Conservation (phyloP, 495 filamentous ascomycete genomes). For the Penicillium coprophilum region DNA sequence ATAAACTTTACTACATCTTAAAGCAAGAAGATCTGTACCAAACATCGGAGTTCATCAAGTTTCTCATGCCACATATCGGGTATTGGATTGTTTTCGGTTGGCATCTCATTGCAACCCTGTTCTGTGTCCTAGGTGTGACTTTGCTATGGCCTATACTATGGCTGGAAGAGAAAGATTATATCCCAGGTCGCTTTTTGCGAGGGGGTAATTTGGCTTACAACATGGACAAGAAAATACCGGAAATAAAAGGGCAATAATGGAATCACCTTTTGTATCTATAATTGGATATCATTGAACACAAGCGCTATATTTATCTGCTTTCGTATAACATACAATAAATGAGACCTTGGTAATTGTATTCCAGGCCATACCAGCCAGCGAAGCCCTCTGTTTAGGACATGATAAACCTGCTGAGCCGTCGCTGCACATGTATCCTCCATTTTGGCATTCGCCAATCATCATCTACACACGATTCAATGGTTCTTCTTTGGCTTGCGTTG, state of each 20-base stretch:
- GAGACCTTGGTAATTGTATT: neutral
- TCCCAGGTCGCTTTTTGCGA: constrained; percentile 23
- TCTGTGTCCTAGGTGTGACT: constrained; percentile 59
- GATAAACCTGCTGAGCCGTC: no score
- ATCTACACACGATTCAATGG: neutral
- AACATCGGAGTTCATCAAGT: constrained; percentile 73
- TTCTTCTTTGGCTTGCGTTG: constrained; percentile 21
- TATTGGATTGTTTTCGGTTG: constrained; percentile 51
- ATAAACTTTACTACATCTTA: constrained; percentile 62
- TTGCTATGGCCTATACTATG: constrained; percentile 54
- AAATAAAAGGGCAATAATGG: constrained; percentile 27
- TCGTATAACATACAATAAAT: neutral
- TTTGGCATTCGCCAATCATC: neutral
- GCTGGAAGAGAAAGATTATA: constrained; percentile 42
- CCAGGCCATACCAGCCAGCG: neutral
- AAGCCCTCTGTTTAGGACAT: neutral
- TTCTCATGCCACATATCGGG: constrained; percentile 47
- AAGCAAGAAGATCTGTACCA: constrained; percentile 84
- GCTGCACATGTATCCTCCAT: neutral
- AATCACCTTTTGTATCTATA: neutral
- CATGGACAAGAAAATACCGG: constrained; percentile 26
- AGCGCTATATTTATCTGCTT: neutral
- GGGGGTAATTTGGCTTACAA: constrained; percentile 32
- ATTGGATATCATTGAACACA: neutral
- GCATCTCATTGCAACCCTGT: constrained; percentile 60